phyloP scores from a whole-genome alignment of 2,329 filamentous ascomycete genomes.

The Pseudocercospora musae region DNA sequence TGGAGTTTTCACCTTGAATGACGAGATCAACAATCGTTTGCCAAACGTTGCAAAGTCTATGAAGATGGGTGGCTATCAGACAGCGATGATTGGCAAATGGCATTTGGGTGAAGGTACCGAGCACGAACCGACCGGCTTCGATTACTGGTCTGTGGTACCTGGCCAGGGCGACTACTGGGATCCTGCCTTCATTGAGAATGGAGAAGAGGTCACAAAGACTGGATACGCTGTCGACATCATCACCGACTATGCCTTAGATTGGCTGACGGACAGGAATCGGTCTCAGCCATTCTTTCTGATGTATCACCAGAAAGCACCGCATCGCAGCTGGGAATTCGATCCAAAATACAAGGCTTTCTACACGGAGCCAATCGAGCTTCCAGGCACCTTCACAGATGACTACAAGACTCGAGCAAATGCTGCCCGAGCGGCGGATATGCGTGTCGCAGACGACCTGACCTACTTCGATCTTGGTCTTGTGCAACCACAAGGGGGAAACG shows the following conservation, averaged over 20 bases:
- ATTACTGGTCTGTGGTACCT: constrained; percentile 52
- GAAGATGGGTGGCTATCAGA: constrained; percentile 47
- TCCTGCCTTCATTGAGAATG: constrained; percentile 47
- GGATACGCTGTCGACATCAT: constrained; percentile 55
- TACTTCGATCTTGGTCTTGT: constrained; percentile 46
- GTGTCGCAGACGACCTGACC: constrained; percentile 51
- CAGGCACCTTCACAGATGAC: constrained; percentile 54
- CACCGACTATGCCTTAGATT: constrained; percentile 49
- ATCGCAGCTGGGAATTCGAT: constrained; percentile 53
- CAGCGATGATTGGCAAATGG: constrained; percentile 56
- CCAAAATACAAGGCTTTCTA: constrained; percentile 50
- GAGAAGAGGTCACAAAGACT: constrained; percentile 31
- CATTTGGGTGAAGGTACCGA: constrained; percentile 49
- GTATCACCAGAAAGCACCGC: constrained; percentile 57
- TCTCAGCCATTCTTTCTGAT: constrained; percentile 52
- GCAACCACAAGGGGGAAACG: constrained; percentile 50
- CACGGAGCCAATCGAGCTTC: constrained; percentile 45
- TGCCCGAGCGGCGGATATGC: constrained; percentile 51
- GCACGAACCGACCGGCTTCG: constrained; percentile 51
- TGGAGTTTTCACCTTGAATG: constrained; percentile 50
- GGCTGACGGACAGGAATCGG: constrained; percentile 33
- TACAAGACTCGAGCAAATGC: constrained; percentile 54
- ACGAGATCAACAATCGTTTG: constrained; percentile 49
- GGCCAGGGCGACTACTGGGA: constrained; percentile 55
- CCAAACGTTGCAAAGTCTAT: constrained; percentile 54